phyloP scores from a whole-genome alignment of 768 basidiomycete species.

The Cystofilobasidium bisporidii region DNA sequence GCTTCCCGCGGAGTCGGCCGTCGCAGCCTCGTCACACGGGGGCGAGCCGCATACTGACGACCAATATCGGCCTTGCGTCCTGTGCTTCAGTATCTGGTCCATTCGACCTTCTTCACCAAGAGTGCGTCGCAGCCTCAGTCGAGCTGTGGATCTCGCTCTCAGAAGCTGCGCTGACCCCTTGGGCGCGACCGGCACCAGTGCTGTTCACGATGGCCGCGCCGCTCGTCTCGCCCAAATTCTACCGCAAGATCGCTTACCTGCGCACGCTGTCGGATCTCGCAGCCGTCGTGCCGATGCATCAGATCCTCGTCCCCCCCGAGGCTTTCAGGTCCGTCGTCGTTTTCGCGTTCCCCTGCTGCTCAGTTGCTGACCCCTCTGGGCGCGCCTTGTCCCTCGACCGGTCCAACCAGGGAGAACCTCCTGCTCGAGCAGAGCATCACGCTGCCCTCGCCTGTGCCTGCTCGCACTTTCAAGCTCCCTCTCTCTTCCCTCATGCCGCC shows the following conservation, averaged over 20 bases:
- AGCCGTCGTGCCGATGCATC: conserved; percentile 65
- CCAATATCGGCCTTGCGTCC: too few species aligned
- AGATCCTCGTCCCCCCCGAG: conserved; percentile 73
- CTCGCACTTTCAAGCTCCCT: conserved; percentile 65
- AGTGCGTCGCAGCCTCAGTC: conserved; percentile 45
- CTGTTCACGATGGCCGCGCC: conserved; percentile 78
- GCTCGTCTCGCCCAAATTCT: conserved; percentile 87
- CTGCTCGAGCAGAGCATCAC: conserved; percentile 62
- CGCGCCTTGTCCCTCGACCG: not conserved
- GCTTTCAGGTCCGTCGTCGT: conserved; percentile 62
- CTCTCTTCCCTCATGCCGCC: conserved; percentile 68
- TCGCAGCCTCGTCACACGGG: too few species aligned
- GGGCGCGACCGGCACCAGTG: conserved; percentile 47
- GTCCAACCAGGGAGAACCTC: conserved; percentile 56
- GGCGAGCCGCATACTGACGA: too few species aligned
- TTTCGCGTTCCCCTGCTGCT: too few species aligned
- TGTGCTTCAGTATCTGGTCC: conserved; percentile 61
- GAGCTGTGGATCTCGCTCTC: conserved; percentile 26
- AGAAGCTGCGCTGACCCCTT: not conserved
- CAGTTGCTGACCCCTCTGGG: too few species aligned
- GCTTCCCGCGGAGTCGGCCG: too few species aligned
- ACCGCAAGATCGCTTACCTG: conserved; percentile 69
- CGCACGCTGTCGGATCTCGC: conserved; percentile 70
- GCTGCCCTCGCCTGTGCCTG: conserved; percentile 51
- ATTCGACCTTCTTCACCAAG: conserved; percentile 79